Conservation (phyloP, 2,329 filamentous ascomycete species). For the Pseudomassariella vexata region DNA sequence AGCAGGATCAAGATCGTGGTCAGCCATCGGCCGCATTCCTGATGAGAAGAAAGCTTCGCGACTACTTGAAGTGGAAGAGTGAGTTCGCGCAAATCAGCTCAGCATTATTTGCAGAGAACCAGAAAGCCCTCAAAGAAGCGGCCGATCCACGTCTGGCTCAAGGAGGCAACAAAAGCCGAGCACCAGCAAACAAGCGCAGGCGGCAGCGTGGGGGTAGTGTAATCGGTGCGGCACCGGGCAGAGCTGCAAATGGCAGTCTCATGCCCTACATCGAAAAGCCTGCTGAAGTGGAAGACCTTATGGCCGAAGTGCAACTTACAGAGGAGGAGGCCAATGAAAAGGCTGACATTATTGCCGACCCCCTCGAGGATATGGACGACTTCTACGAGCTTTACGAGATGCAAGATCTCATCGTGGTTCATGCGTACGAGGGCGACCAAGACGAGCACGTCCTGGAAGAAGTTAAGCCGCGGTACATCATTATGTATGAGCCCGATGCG, state of each 20-base stretch:
- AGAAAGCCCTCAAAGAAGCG: conserved; percentile 66
- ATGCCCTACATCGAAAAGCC: conserved; percentile 77
- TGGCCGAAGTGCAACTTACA: conserved; percentile 78
- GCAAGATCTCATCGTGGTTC: conserved; percentile 80
- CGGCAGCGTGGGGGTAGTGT: conserved; percentile 74
- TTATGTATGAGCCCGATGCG: conserved; percentile 97
- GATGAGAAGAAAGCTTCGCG: conserved; percentile 81
- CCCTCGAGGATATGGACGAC: conserved; percentile 84
- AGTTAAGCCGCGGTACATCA: conserved; percentile 84
- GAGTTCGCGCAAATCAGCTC: conserved; percentile 83
- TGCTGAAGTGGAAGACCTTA: conserved; percentile 71
- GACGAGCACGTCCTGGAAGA: conserved; percentile 97
- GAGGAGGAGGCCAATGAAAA: conserved; percentile 72
- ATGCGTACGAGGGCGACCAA: conserved; percentile 91
- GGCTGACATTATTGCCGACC: conserved; percentile 67
- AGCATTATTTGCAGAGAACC: conserved; percentile 71
- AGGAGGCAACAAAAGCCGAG: conserved; percentile 51
- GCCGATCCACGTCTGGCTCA: conserved; percentile 47
- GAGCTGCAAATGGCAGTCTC: conserved; percentile 69
- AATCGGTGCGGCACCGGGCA: conserved; percentile 49
- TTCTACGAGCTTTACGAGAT: conserved; percentile 90
- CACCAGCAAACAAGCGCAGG: conserved; percentile 79
- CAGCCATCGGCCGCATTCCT: conserved; percentile 75
- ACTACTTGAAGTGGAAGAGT: conserved; percentile 85
- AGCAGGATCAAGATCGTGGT: conserved; percentile 39